A percentile compares a stretch with the other conserved stretches of the same genome.
Conservation (phyloP, 2,329 filamentous ascomycete species). For the Apiospora aurea region DNA sequence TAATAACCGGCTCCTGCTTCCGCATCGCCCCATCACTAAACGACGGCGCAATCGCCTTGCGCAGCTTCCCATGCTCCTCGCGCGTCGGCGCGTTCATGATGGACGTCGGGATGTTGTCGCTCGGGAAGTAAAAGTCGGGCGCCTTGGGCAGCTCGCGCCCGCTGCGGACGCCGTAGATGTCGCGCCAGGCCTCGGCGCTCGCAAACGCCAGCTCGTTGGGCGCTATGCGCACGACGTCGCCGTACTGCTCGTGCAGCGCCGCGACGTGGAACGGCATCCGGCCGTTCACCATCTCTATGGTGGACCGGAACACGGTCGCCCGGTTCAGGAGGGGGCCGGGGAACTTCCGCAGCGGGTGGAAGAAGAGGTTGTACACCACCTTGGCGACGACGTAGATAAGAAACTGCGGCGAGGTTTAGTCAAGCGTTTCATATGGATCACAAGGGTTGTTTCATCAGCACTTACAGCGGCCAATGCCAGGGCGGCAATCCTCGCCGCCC, state of each 20-base stretch:
- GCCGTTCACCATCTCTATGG: conserved; percentile 17
- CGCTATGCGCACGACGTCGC: conserved; percentile 40
- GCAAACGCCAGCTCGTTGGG: conserved; percentile 44
- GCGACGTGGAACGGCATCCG: conserved; percentile 34
- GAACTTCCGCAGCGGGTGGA: conserved; percentile 23
- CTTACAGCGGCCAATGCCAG: conserved; percentile 1
- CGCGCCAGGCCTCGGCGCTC: conserved; percentile 38
- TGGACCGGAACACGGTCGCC: conserved; percentile 16
- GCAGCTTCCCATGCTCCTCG: conserved; percentile 22
- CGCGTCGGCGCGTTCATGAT: conserved; percentile 24
- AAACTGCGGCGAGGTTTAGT: background rate
- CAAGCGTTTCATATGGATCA: background rate
- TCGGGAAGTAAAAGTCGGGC: conserved; percentile 21
- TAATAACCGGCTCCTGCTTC: conserved; percentile 20
- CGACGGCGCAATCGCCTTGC: background rate
- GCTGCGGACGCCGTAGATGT: conserved; percentile 33
- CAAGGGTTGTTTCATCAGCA: too few relatives aligned
- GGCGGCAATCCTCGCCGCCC: background rate
- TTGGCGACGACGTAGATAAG: background rate
- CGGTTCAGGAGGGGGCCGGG: conserved; percentile 22
- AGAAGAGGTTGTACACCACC: conserved; percentile 23
- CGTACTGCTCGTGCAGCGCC: conserved; percentile 40
- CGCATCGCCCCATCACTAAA: conserved; percentile 23
- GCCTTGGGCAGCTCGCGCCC: conserved; percentile 23
- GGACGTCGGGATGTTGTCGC: conserved; percentile 11